phyloP scores from a whole-genome alignment of 768 basidiomycete genomes.

The Tephrocybe sp. region DNA sequence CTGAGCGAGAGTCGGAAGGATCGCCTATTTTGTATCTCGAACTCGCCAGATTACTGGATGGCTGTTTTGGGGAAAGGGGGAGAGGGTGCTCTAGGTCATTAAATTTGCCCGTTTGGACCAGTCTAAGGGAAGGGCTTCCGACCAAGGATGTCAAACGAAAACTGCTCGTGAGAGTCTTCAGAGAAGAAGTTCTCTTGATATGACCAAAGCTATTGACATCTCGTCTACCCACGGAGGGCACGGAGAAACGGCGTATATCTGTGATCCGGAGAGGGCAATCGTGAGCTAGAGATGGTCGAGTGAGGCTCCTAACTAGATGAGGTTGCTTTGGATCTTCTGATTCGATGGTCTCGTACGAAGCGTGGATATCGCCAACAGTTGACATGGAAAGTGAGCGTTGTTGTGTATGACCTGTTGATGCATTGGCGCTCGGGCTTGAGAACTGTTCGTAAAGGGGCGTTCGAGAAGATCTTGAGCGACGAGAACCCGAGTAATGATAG shows the following conservation, averaged over 20 bases:
- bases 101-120: slow-evolving; percentile 14
- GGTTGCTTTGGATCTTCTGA: slow-evolving; percentile 7
- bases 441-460: slow-evolving; percentile 1
- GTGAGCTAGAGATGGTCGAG: slow-evolving; percentile 19
- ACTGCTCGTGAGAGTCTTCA: slow-evolving; percentile 22
- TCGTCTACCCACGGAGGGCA: slow-evolving; percentile 23
- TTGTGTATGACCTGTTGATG: neutral
- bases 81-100: slow-evolving; percentile 17
- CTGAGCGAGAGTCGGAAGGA: slow-evolving; percentile 2
- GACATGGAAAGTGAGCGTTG: slow-evolving; percentile 17
- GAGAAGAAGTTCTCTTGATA: slow-evolving; percentile 23
- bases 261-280: slow-evolving; percentile 8
- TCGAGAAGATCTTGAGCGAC: slow-evolving; percentile 6
- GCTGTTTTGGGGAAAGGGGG: slow-evolving; percentile 16
- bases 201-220: slow-evolving; percentile 12
- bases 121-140: slow-evolving; percentile 22
- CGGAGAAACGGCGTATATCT: slow-evolving; percentile 28
- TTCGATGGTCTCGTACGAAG: slow-evolving; percentile 7
- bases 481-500: slow-evolving; percentile 19
- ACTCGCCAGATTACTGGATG: neutral
- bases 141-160: slow-evolving; percentile 11
- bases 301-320: slow-evolving; percentile 18
- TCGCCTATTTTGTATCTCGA: neutral
- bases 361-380: slow-evolving; percentile 11
- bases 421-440: slow-evolving; percentile 4